phyloP scores from a whole-genome alignment of 2,329 filamentous ascomycete genomes.

The Botrytis medusae region DNA sequence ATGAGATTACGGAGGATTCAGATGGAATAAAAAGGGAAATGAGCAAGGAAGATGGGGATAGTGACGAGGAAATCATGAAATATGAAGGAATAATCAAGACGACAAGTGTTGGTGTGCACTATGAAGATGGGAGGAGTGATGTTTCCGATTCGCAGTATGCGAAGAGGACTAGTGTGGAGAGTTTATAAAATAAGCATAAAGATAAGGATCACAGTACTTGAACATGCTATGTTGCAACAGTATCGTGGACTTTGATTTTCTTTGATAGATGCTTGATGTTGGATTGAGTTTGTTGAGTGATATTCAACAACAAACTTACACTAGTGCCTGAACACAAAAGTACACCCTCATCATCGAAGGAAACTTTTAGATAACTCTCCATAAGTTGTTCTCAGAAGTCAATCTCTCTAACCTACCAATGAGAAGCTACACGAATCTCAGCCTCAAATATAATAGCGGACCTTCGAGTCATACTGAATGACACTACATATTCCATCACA shows the following conservation, averaged over 20 bases:
- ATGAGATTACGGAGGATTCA: background rate
- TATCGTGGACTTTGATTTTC: background rate
- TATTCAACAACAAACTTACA: background rate
- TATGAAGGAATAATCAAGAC: background rate
- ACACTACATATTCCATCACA: background rate
- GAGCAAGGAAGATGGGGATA: background rate
- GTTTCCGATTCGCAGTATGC: background rate
- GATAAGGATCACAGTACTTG: background rate
- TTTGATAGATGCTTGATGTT: background rate
- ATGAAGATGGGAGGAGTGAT: background rate
- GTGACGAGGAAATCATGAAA: background rate
- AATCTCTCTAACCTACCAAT: background rate
- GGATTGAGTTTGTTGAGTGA: background rate
- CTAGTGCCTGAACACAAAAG: background rate
- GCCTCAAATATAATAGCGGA: background rate
- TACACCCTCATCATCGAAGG: no score
- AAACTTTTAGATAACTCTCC: rapidly evolving
- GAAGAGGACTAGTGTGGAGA: background rate
- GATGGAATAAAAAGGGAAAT: background rate
- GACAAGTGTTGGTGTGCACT: background rate
- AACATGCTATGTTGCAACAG: background rate
- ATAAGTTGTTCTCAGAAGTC: background rate
- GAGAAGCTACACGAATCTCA: background rate
- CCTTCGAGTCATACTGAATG: background rate
- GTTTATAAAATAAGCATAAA: background rate